Evolutionary conservation across 768 basidiomycete species (phyloP).

Genomic region (Pulveroboletus sp.): DNA sequence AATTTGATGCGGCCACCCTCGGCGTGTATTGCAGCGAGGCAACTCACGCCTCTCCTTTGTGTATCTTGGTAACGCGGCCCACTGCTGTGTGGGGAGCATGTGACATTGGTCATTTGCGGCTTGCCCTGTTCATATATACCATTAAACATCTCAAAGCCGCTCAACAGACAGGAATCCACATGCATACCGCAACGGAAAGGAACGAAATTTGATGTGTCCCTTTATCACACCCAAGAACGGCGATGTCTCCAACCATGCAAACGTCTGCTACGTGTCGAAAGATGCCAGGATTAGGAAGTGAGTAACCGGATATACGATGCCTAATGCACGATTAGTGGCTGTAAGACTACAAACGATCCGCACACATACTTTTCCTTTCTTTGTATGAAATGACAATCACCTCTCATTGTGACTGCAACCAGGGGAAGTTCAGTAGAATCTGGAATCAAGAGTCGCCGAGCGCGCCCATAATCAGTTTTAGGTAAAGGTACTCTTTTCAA

Average conservation of each 20-base stretch:
- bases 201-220: constrained; percentile 44
- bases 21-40: constrained; percentile 39
- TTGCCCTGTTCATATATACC: constrained; percentile 27
- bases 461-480: constrained; percentile 29
- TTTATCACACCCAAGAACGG: constrained; percentile 42
- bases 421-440: constrained; percentile 31
- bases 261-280: constrained; percentile 47
- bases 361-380: constrained; percentile 28
- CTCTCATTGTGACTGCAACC: constrained; percentile 45
- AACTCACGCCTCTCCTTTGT: constrained; percentile 36
- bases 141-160: constrained; percentile 21
- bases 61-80: constrained; percentile 23
- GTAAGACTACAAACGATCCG: background rate
- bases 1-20: constrained; percentile 35
- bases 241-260: constrained; percentile 38
- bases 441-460: constrained; percentile 33
- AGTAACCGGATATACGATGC: constrained; percentile 35
- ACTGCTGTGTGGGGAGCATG: constrained; percentile 32
- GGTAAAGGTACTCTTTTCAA: constrained; percentile 32
- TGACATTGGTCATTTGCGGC: constrained; percentile 32
- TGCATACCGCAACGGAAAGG: constrained; percentile 34
- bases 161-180: constrained; percentile 25
- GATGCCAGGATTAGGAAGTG: constrained; percentile 35
- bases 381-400: constrained; percentile 44
- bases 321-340: constrained; percentile 24